A percentile compares a stretch with the other conserved stretches of the same genome.
Evolutionary conservation across 768 basidiomycete species (phyloP).

Genomic region (Lentinula aciculospora): DNA sequence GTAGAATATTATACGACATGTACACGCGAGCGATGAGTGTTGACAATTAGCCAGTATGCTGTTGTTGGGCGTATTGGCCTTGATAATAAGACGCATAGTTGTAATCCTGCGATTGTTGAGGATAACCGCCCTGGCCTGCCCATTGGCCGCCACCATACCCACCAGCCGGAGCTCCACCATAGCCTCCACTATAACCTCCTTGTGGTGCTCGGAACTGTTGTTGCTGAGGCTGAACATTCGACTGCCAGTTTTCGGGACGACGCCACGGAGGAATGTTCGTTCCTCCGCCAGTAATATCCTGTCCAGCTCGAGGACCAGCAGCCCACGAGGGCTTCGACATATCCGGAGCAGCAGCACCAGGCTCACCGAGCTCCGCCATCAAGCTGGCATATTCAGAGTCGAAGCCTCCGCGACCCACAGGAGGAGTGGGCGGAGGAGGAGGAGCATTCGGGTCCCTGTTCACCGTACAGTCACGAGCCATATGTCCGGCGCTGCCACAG

Average conservation of each 20-base stretch:
- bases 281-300: constrained; percentile 69
- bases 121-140: constrained; percentile 22
- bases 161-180: constrained; percentile 22
- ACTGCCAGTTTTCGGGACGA: constrained; percentile 83
- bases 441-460: constrained; percentile 83
- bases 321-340: constrained; percentile 46
- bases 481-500: constrained; percentile 97
- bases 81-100: constrained; percentile 88
- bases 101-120: constrained; percentile 62
- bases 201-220: constrained; percentile 63
- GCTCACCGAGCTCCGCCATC: constrained; percentile 97
- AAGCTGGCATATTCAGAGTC: constrained; percentile 97
- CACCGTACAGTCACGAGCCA: constrained; percentile 97
- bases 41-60: constrained; percentile 51
- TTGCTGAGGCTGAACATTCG: constrained; percentile 41
- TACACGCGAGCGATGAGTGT: neutral
- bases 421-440: constrained; percentile 33
- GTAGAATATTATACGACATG: neutral
- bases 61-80: constrained; percentile 81
- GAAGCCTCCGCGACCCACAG: constrained; percentile 69
- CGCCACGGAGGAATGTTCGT: constrained; percentile 89
- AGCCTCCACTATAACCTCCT: constrained; percentile 43
- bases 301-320: constrained; percentile 40
- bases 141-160: constrained; percentile 32
- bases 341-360: constrained; percentile 49